Conservation (phyloP, 495 filamentous ascomycete species). For the Annulohypoxylon moriforme region DNA sequence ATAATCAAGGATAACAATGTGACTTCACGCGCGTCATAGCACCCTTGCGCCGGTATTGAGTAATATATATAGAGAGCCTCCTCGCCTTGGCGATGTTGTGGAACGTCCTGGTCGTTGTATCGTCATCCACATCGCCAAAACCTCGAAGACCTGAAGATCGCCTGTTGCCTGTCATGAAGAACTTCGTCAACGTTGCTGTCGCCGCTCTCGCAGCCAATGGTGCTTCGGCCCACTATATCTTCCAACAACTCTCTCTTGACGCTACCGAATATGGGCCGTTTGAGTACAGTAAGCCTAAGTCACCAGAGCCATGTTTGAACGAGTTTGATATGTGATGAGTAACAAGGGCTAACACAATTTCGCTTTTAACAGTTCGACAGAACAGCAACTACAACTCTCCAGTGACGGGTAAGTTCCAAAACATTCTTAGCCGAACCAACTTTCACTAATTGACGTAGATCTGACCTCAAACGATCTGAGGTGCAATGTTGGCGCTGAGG, state of each 20-base stretch:
- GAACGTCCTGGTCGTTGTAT: constrained; percentile 5
- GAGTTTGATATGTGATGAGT: neutral
- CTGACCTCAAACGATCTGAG: constrained; percentile 59
- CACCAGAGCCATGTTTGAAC: neutral
- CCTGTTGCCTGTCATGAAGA: constrained; percentile 39
- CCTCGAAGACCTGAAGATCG: constrained; percentile 8
- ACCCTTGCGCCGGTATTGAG: constrained; percentile 19
- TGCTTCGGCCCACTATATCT: constrained; percentile 49
- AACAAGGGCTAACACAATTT: constrained; percentile 12
- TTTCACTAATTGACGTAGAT: constrained; percentile 36
- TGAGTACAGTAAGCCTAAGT: constrained; percentile 45
- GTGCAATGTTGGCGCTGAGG: constrained; percentile 64
- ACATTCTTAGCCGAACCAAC: neutral
- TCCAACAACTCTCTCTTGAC: constrained; percentile 43
- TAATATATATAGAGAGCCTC: constrained; percentile 36
- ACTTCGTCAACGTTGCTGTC: constrained; percentile 41
- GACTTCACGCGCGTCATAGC: constrained; percentile 31
- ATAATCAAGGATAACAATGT: neutral
- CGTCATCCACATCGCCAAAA: constrained; percentile 8
- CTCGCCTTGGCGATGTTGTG: constrained; percentile 16
- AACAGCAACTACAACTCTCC: constrained; percentile 65
- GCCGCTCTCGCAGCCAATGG: constrained; percentile 40
- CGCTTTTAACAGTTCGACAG: constrained; percentile 50
- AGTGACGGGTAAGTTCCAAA: constrained; percentile 51
- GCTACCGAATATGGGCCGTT: constrained; percentile 38